These are phyloP conservation scores for Neurospora sp. DNA, from an alignment of 2,329 filamentous ascomycete species.

Conservation along the genomic window DNA sequence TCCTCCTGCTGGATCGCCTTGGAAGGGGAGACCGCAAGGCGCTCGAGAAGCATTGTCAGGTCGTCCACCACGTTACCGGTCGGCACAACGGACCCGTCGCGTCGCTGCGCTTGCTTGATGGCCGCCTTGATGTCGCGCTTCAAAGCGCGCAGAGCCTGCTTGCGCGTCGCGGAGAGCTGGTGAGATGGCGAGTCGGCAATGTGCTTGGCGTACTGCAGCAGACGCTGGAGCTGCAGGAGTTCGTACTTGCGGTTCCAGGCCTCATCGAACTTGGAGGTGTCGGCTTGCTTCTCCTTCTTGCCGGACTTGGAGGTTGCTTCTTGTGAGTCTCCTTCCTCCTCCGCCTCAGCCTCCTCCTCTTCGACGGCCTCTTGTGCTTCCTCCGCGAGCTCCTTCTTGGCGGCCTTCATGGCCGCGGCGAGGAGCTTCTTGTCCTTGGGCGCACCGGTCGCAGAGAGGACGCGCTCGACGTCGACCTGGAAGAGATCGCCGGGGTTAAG, in stretches of 20 bases:
- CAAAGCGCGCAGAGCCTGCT: constrained; percentile 67
- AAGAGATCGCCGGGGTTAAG: constrained; percentile 98
- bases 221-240: constrained; percentile 33
- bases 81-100: constrained; percentile 25
- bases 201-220: constrained; percentile 35
- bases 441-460: constrained; percentile 77
- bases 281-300: constrained; percentile 7
- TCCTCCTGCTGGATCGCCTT: neutral
- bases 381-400: constrained; percentile 11
- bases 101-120: constrained; percentile 40
- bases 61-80: constrained; percentile 39
- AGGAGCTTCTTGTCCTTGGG: constrained; percentile 42
- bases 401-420: constrained; percentile 4
- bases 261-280: constrained; percentile 19
- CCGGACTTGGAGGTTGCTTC: neutral
- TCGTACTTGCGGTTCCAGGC: constrained; percentile 25
- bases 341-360: constrained; percentile 11
- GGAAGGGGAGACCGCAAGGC: constrained; percentile 17
- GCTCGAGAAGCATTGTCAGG: constrained; percentile 39
- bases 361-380: constrained; percentile 15
- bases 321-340: constrained; percentile 10
- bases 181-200: constrained; percentile 14
- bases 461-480: constrained; percentile 81
- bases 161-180: constrained; percentile 57
- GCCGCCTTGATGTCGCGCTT: constrained; percentile 53